A percentile compares a stretch with the other conserved stretches of the same genome.
These are phyloP conservation scores for Sextonia rubra DNA, from an alignment of 164 flowering plant species.

Conservation along the genomic window DNA sequence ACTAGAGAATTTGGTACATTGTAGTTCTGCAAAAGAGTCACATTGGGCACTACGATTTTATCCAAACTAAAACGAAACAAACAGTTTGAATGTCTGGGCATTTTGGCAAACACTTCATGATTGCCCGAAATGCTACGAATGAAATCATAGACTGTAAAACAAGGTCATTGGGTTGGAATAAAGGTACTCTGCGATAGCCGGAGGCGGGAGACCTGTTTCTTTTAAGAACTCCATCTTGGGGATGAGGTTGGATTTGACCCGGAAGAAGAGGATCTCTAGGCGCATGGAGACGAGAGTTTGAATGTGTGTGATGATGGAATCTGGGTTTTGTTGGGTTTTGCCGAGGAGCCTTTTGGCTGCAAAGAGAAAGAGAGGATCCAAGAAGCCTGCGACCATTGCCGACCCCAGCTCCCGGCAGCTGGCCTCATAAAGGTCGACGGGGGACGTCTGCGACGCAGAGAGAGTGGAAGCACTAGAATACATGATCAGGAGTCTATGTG, in stretches of 20 bases:
- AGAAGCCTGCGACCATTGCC: no score
- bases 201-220: slow-evolving; percentile 12
- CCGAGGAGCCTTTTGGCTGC: background rate
- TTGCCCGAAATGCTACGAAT: background rate
- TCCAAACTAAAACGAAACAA: background rate
- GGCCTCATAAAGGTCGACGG: no score
- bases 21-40: slow-evolving; percentile 7
- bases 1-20: slow-evolving; percentile 16
- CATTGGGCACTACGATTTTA: slow-evolving; percentile 5
- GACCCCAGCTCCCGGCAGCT: no score
- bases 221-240: slow-evolving; percentile 24
- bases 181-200: slow-evolving; percentile 5
- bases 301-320: slow-evolving; percentile 11
- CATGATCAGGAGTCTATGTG: no score
- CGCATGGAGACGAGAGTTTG: background rate
- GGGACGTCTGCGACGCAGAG: no score
- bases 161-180: background rate
- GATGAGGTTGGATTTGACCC: slow-evolving; percentile 7
- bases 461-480: no score
- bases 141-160: slow-evolving; percentile 10
- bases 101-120: background rate
- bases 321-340: slow-evolving; percentile 2
- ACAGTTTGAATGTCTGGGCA: background rate
- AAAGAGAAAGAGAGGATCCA: no score
- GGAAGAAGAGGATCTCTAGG: slow-evolving; percentile 1